phyloP scores from a whole-genome alignment of 1,139 yeast species.

The Lodderomyces parapsilosis region DNA sequence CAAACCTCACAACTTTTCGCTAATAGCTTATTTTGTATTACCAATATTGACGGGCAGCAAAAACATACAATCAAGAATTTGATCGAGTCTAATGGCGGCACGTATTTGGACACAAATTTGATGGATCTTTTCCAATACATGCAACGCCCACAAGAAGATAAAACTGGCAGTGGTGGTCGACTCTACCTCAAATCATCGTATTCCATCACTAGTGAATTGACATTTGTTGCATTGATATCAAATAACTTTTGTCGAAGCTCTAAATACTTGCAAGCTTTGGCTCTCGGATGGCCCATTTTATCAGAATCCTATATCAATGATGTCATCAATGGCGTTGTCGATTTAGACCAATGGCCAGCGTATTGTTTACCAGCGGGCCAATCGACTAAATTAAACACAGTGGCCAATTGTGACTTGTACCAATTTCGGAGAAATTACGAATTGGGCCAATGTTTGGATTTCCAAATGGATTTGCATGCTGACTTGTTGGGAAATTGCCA shows the following conservation, averaged over 20 bases:
- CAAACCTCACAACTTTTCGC: conserved; percentile 16
- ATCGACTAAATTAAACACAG: conserved; percentile 34
- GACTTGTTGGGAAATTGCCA: conserved; percentile 28
- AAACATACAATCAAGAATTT: conserved; percentile 31
- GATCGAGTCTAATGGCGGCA: conserved; percentile 54
- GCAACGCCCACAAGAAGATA: conserved; percentile 5
- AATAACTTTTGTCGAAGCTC: conserved; percentile 60
- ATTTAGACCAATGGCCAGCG: conserved; percentile 42
- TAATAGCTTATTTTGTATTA: conserved; percentile 35
- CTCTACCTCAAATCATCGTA: conserved; percentile 8
- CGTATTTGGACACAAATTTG: conserved; percentile 49
- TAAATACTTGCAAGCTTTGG: conserved; percentile 81
- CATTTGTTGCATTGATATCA: conserved; percentile 68
- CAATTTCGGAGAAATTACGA: conserved; percentile 34
- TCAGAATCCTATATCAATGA: conserved; percentile 61
- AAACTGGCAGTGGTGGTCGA: not conserved
- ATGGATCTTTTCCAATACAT: conserved; percentile 28
- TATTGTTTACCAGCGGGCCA: conserved; percentile 77
- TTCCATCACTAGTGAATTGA: conserved; percentile 20
- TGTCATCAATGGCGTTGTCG: conserved; percentile 30
- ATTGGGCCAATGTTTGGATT: conserved; percentile 20
- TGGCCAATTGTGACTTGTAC: conserved; percentile 43
- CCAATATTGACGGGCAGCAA: conserved; percentile 37
- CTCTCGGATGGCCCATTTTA: conserved; percentile 86
- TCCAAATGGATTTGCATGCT: conserved; percentile 41